Evolutionary conservation across 164 flowering plant genomes (phyloP), one percentile per base, ranked within the genome.

Genomic region (Tinospora cordifolia): DNA sequence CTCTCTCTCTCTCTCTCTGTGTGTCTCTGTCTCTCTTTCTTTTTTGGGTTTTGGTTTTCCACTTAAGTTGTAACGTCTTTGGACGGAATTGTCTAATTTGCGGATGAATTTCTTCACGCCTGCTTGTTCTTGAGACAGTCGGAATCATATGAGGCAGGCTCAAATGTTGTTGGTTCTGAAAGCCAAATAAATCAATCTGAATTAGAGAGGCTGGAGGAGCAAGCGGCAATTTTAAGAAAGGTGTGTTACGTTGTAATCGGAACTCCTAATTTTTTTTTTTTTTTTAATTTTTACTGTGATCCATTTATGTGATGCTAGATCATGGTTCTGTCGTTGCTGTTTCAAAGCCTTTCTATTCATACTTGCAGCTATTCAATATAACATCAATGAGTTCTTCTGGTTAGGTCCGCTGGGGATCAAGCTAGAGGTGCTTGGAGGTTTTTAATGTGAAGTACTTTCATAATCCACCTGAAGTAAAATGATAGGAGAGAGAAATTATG

Each of bases 131-230:
- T 58, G 39, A 69, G 69, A 13, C 60, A 88, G 97, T 84, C 77
- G 49, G 83, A 81, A 73, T 74, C 83, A 41, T 75, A 78, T 71
- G 93, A 86, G 26, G 67, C 69, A 0, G 74, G 78, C 74, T 72
- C 83, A 65, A 69, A 74, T 13, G 58, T 14, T 3, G 40, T 66
- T 27, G 62, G 71, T 39, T 59, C 79, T 30, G 74, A 67, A 13
- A 63, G 84, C 17, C 81, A 76, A 3, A 75, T 71, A 17, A 87
- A 88, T 73, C 72, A 84, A 70, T 75, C 69, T 40, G 92, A 89
- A 72, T 74, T 85, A 9, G 87, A 86, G 63, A 84, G 80, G 73
- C 78, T 92, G 66, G 92, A 90, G 78, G 91, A 84, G 72, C 82
- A 60, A 71, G 88, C 84, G 34, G 75, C 81, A 68, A 46, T 41